phyloP scores from a whole-genome alignment of 306 rosid genomes.

The Prunus persica region Prunus_persica_NCBIv2 NC_034016.1:19198001-19198500 shows the following conservation, averaged over 20 bases:
- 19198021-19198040: background rate
- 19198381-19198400: conserved; percentile 85
- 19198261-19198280: conserved; percentile 47
- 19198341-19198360: conserved; percentile 62
- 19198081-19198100: background rate
- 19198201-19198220: conserved; percentile 10
- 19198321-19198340: conserved; percentile 69
- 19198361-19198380: conserved; percentile 40
- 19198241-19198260: conserved; percentile 31
- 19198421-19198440: conserved; percentile 71
- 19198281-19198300: conserved; percentile 69
- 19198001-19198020: background rate
- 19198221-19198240: conserved; percentile 19
- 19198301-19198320: conserved; percentile 68
- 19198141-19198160: background rate
- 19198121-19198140: background rate
- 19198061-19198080: background rate
- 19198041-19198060: background rate
- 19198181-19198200: conserved; percentile 29
- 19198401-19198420: conserved; percentile 62
- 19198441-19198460: conserved; percentile 81
- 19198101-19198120: background rate
- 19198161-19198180: background rate
- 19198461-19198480: conserved; percentile 75
- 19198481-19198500: conserved; percentile 69